Evolutionary conservation across 495 filamentous ascomycete genomes (phyloP).

Genomic region (Aspergillus panamensis): DNA sequence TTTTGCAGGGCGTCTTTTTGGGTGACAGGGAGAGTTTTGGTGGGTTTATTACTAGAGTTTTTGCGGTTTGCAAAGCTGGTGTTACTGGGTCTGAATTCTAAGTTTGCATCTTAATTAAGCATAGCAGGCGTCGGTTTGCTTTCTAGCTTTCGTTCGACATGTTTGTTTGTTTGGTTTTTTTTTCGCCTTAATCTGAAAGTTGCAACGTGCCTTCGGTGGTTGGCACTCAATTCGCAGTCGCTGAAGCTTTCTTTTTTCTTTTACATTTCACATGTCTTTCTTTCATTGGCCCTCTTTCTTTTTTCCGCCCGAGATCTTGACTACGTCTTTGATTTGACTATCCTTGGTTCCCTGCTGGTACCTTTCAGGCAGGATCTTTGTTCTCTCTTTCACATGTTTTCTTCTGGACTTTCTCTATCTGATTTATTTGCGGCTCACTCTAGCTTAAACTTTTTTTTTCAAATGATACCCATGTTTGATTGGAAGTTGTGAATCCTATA

Average conservation of each 20-base stretch:
- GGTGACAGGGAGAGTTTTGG: not conserved
- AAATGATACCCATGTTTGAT: conserved; percentile 39
- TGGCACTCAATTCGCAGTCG: conserved; percentile 4
- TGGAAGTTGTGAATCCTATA: conserved; percentile 1
- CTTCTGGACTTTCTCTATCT: conserved; percentile 8
- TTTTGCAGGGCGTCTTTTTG: not conserved
- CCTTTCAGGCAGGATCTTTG: not conserved
- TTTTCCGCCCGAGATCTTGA: not conserved
- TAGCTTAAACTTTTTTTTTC: conserved; percentile 2
- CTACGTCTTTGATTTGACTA: not conserved
- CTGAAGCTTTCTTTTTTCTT: conserved; percentile 10
- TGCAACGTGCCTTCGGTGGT: not conserved
- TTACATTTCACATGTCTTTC: conserved; percentile 9
- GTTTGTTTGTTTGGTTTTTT: conserved; percentile 6
- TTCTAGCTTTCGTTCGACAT: conserved; percentile 11
- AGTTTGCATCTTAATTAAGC: conserved; percentile 11
- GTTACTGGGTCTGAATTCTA: conserved; percentile 1
- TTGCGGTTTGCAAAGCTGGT: conserved; percentile 11
- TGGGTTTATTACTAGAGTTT: conserved; percentile 3
- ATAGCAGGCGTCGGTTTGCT: conserved; percentile 21
- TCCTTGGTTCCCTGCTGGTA: not conserved
- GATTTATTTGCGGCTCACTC: conserved; percentile 3
- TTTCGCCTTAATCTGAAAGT: not conserved
- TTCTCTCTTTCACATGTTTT: conserved; percentile 11
- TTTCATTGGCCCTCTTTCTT: not conserved